Conservation (phyloP, 257 asterid species). For the Solanum piurae region DNA sequence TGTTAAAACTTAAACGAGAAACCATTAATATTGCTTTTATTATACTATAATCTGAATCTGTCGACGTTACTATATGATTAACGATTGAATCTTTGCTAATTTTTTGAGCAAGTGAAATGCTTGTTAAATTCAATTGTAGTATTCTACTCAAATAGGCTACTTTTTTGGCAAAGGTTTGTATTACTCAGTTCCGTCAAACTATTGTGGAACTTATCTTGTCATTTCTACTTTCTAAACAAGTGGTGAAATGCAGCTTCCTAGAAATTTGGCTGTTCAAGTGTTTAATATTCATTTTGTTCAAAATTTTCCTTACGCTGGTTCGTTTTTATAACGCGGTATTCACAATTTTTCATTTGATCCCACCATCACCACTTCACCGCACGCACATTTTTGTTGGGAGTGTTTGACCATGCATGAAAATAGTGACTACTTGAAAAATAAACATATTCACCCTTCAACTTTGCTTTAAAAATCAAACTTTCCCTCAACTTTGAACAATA, state of each 20-base stretch:
- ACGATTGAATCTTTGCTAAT: background rate
- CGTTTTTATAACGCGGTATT: background rate
- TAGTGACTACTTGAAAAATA: background rate
- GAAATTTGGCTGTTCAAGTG: background rate
- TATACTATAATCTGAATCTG: background rate
- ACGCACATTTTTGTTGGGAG: background rate
- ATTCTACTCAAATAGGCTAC: too few species aligned
- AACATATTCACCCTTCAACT: background rate
- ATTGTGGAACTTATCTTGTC: background rate
- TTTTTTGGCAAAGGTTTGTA: background rate
- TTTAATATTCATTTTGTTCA: background rate
- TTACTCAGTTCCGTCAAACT: background rate
- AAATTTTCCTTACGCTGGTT: background rate
- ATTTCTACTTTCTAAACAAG: background rate
- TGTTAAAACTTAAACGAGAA: background rate
- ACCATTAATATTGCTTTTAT: background rate
- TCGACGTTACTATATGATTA: background rate
- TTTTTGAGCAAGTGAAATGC: background rate
- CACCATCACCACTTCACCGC: background rate
- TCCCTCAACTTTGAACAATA: background rate
- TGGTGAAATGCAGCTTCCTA: background rate
- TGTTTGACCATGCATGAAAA: background rate
- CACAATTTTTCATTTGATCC: background rate
- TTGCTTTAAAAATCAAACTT: background rate
- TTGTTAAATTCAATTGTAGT: background rate